Evolutionary conservation across 2,329 filamentous ascomycete species (phyloP), one percentile per base, ranked within the genome.

Genomic region (Aureobasidium sp.): DNA sequence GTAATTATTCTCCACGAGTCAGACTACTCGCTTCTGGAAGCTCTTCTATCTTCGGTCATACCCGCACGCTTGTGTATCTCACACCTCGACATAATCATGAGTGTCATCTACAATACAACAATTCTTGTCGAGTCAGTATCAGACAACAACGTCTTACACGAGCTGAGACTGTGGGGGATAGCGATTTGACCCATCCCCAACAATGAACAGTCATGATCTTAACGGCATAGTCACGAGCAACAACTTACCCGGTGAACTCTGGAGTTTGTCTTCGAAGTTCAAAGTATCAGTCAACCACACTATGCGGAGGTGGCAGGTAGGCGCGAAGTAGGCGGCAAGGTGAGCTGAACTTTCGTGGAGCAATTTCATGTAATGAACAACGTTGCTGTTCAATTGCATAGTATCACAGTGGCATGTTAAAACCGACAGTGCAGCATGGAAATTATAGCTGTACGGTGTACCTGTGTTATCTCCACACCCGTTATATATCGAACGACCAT

Each of bases 81-180:
- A 10, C 25, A 40, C 13, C 16, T 31, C 10, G 38, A 47, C 40
- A 16, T 15, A 20, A 13, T 16, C 4, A 20, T n/a, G 18, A 33
- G 20, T 33, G 29, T n/a, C 25, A 15, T 7, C 4, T 20, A 15
- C 11, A 36, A 6, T 18, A 16, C n/a, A 25, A 47, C 25, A 13
- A 62, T 33, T 23, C 10, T 23, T 18, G n/a, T 43, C 47, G 23
- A 36, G 42, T n/a, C 59, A 53, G 47, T 27, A 62, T 43, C 25
- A 40, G 6, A 62, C 45, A 50, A 7, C 13, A 62, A 62, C 59
- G 58, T 31, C 29, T 33, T 40, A 48, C 33, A 43, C 31, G 40
- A 50, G 31, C 23, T 61, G 58, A 50, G 43, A 50, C 45, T 61
- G 29, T 61, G 58, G 58, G 58, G 45, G 58, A 61, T 48, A 61